phyloP scores from a whole-genome alignment of 2,329 filamentous ascomycete genomes.

The Monosporascus ibericus region DNA sequence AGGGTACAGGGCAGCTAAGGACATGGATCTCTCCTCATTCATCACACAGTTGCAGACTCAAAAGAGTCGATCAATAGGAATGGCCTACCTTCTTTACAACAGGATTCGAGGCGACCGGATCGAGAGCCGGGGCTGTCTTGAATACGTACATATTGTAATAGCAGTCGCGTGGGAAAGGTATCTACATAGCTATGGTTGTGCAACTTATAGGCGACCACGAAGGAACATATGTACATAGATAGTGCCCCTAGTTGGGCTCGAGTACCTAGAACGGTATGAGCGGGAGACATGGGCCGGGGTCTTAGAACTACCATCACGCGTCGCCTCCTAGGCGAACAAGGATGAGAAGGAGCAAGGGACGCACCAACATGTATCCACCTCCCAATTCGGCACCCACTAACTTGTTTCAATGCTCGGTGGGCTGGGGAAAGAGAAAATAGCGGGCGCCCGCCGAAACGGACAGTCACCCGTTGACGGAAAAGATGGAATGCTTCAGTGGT shows the following conservation, averaged over 20 bases:
- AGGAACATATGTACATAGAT: not conserved
- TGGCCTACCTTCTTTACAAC: too few species aligned
- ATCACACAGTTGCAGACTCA: too few species aligned
- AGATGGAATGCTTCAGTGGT: too few species aligned
- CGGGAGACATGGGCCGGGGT: not conserved
- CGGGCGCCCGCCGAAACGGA: not conserved
- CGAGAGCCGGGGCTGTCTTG: not conserved
- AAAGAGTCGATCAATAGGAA: too few species aligned
- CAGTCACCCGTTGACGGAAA: not conserved
- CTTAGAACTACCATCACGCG: not conserved
- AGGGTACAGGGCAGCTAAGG: too few species aligned
- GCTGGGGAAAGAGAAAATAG: not conserved
- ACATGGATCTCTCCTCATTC: too few species aligned
- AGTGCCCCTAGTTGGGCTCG: not conserved
- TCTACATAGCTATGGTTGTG: too few species aligned
- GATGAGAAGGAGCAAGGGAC: not conserved
- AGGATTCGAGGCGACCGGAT: conserved; percentile 1
- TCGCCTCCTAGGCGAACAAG: not conserved
- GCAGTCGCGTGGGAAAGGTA: too few species aligned
- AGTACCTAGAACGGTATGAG: not conserved
- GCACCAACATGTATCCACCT: not conserved
- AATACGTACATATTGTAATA: not conserved
- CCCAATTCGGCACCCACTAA: not conserved
- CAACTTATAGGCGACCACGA: too few species aligned
- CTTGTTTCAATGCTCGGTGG: not conserved